Evolutionary conservation across 352 stramenopile species (phyloP).

Genomic region (Phytophthora hybrid): DNA sequence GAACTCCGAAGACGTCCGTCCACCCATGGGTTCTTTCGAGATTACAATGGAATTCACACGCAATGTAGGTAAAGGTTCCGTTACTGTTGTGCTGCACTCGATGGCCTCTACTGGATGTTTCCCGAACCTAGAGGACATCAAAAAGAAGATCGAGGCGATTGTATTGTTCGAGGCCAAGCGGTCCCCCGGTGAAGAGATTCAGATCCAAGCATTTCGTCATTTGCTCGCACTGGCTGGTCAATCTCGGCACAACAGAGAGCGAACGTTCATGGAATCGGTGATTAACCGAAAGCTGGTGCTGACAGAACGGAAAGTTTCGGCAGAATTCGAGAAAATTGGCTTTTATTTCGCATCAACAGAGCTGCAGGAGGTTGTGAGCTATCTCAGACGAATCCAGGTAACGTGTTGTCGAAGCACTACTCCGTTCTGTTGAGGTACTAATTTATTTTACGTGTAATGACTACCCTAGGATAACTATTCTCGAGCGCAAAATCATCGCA

Average conservation of each 20-base stretch:
- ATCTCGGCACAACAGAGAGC: conserved; percentile 55
- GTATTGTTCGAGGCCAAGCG: conserved; percentile 70
- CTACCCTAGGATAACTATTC: conserved; percentile 63
- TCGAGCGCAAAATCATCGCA: conserved; percentile 52
- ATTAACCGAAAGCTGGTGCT: conserved; percentile 71
- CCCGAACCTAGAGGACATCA: conserved; percentile 56
- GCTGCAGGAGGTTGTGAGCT: conserved; percentile 52
- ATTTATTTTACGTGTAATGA: background rate
- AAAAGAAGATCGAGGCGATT: conserved; percentile 62
- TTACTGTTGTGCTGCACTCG: conserved; percentile 62
- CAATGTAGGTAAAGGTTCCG: conserved; percentile 19
- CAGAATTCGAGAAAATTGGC: conserved; percentile 61
- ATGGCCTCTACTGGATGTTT: conserved; percentile 62
- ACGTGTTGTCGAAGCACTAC: background rate
- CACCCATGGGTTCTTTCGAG: conserved; percentile 59
- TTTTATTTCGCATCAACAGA: conserved; percentile 65
- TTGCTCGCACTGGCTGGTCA: conserved; percentile 61
- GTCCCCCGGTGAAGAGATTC: conserved; percentile 65
- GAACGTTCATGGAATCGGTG: conserved; percentile 66
- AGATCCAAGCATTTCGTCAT: conserved; percentile 66
- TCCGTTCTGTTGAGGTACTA: background rate
- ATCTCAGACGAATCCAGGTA: conserved; percentile 65
- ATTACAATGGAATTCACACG: conserved; percentile 57
- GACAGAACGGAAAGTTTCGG: conserved; percentile 63
- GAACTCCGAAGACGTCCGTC: conserved; percentile 35